phyloP scores from a whole-genome alignment of 2,329 filamentous ascomycete species.

The Phyllosticta paracitricarpa region DNA sequence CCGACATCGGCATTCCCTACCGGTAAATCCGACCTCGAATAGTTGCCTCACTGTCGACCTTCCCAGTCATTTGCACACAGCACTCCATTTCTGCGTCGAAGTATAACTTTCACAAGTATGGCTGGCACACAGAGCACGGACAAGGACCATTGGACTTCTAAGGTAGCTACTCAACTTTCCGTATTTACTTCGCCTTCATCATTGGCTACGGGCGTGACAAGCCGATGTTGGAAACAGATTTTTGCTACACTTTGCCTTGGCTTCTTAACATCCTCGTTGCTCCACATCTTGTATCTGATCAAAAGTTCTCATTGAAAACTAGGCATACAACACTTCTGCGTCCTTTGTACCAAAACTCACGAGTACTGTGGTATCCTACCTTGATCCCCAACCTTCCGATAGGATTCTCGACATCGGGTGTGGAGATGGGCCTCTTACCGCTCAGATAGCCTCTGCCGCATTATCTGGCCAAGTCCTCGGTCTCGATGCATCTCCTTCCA shows the following conservation, averaged over 20 bases:
- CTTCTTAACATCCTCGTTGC: background rate
- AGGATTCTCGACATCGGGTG: constrained; percentile 32
- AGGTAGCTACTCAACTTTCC: background rate
- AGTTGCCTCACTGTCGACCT: background rate
- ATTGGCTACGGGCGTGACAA: background rate
- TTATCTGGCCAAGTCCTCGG: constrained; percentile 27
- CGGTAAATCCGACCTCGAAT: background rate
- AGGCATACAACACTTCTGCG: constrained; percentile 27
- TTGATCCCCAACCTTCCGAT: constrained; percentile 24
- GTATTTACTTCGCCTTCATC: background rate
- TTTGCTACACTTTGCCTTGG: background rate
- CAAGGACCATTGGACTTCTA: constrained; percentile 8
- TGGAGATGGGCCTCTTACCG: constrained; percentile 32
- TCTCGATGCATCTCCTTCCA: constrained; percentile 30
- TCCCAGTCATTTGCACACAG: background rate
- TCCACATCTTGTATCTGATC: background rate
- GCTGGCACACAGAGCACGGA: background rate
- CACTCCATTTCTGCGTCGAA: background rate
- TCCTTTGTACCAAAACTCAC: constrained; percentile 34
- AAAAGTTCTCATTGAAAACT: background rate
- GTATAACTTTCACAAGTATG: background rate
- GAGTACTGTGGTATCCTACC: constrained; percentile 26
- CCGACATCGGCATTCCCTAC: background rate
- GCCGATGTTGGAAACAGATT: background rate
- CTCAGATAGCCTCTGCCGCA: constrained; percentile 28